Evolutionary conservation across 345 rosid species (phyloP), one percentile per base, ranked within the genome.

Genomic region (Camelina sativa): DNA sequence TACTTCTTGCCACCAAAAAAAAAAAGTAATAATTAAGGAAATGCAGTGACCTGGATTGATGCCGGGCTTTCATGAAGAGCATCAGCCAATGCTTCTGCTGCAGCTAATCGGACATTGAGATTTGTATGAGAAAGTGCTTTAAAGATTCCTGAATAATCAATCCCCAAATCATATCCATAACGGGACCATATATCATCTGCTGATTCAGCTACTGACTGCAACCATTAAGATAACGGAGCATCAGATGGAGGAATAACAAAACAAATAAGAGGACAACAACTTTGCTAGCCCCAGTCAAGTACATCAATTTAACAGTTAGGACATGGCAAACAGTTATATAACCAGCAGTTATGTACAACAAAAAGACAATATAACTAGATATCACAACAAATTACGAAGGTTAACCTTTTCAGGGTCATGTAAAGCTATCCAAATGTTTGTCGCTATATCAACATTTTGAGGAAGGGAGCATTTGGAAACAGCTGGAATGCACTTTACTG

Each of bases 151-250:
- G 98, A 86, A 83, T 92, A 95, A 76, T 95, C 93, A n/a, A 90
- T 89, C 54, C 98, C 97, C 72, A 90, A 79, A 23, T 90, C 97
- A 78, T 83, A 48, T 47, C 97, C 97, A 88, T 92, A 95, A 78
- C 90, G 86, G 71, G 93, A 97, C 99, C 98, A 95, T 71, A 95
- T 65, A 84, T 88, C 96, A 80, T 95, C 99, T 30, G 97, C 96
- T 76, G 90, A 76, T 85, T 86, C 96, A 51, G 99, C 97, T 76
- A 92, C 83, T 44, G 87, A 78, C 99, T 92, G 92, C 80, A 83
- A 67, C 53, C 46, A 85, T 32, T 16, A 65, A 37, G 17, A 35
- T 62, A 34, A 37, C 15, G 53, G 62, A 62, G 52, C 12, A 47
- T 79, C 23, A 67, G 75, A 73, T 54, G 4, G 30, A 12, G 53